phyloP scores from a whole-genome alignment of 257 asterid genomes.

The Cinchona pubescens region DNA sequence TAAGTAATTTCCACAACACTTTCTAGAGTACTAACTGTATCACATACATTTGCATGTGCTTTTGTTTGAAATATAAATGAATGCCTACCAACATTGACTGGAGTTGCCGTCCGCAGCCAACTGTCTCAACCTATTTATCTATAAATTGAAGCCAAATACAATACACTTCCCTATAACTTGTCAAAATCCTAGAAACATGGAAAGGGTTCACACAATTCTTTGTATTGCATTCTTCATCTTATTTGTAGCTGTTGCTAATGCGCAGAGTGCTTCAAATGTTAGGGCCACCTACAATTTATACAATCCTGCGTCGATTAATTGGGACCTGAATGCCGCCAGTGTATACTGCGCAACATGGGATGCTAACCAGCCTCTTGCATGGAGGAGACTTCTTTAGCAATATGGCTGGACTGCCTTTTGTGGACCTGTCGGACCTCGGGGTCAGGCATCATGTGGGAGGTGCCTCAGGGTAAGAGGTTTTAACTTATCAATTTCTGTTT shows the following conservation, averaged over 20 bases:
- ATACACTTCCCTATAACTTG: not conserved
- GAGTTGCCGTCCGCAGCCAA: not conserved
- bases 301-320: slow-evolving; percentile 25
- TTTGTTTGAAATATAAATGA: not conserved
- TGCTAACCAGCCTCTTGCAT: slow-evolving; percentile 22
- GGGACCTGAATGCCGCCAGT: slow-evolving; percentile 24
- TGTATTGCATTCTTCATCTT: not conserved
- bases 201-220: not conserved
- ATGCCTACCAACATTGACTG: too few relatives aligned
- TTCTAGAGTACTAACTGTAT: not conserved
- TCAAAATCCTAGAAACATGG: not conserved
- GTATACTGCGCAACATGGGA: slow-evolving; percentile 37
- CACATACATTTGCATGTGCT: not conserved
- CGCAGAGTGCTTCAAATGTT: slow-evolving; percentile 20
- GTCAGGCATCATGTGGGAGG: slow-evolving; percentile 28
- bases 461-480: slow-evolving; percentile 24
- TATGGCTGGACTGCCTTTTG: slow-evolving; percentile 43
- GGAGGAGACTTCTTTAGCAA: slow-evolving; percentile 19
- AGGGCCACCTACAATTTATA: slow-evolving; percentile 30
- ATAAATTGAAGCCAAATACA: not conserved
- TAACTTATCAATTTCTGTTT: too few relatives aligned
- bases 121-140: not conserved
- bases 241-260: not conserved
- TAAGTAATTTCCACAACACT: too few relatives aligned
- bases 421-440: slow-evolving; percentile 33